Evolutionary conservation across 23 red algal species (phyloP), one percentile per base, ranked within the genome.

Genomic region (Gracilaria domingensis): DNA sequence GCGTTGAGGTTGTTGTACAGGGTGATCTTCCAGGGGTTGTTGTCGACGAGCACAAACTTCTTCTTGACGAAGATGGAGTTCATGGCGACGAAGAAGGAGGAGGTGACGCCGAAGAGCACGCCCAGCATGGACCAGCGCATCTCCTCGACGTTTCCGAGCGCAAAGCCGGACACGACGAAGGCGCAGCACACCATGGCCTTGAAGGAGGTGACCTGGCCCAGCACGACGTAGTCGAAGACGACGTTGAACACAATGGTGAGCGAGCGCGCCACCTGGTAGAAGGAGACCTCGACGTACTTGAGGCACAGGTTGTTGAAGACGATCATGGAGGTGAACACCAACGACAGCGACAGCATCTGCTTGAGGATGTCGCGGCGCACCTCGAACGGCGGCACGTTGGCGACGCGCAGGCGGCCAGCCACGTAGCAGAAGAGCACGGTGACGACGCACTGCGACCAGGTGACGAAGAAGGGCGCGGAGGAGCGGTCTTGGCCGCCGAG

Each of bases 11-110:
- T 98, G 81, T 98, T 98, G 81, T 98, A 98, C 66, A 98, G 83
- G 23, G 96, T 98, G 57, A 98, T 88, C 80, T 95, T 95, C 96
- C 96, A 98, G 21, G 96, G 96, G 74, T 98, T 91, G 82, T 98
- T 98, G 74, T 98, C 96, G 23, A 98, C 96, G 14, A 95, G 90
- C 21, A 82, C 87, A 54, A 94, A 93, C 91, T 95, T 95, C 80
- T 98, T 98, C 93, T 98, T 98, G 35, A 98, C 96, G 49, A 91
- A 95, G 62, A 98, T 95, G 47, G 96, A 82, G 75, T 98, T 98
- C 85, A 98, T 86, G 58, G 96, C 96, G 39, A 98, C 96, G 74
- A 98, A 98, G 57, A 98, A 95, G 7, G 93, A 95, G 7, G 96
- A 95, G 42, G 80, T 76, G 35, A 98, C 92, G 6, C 96, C 96